A percentile compares a stretch with the other conserved stretches of the same genome.
Conservation (phyloP, 331 rosid genomes). For the Phaseolus coccineus region DNA sequence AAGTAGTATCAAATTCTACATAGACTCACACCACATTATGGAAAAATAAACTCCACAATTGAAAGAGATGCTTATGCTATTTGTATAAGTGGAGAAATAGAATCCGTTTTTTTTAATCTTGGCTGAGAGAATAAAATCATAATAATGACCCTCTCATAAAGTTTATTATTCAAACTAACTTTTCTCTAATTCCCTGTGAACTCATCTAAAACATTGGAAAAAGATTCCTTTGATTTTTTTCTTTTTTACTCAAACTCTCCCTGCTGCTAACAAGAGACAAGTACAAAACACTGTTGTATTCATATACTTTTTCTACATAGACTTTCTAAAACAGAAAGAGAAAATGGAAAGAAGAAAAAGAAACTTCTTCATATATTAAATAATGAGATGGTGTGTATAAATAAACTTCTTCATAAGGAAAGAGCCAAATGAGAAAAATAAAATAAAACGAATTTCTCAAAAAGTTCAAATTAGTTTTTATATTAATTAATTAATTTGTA, state of each 20-base stretch:
- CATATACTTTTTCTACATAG: background rate
- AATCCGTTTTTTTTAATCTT: slow-evolving; percentile 1
- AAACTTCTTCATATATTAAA: background rate
- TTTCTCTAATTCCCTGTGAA: slow-evolving; percentile 16
- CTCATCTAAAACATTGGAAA: background rate
- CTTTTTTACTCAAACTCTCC: background rate
- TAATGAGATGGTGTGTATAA: too few relatives aligned
- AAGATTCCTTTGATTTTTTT: background rate
- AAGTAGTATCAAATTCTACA: background rate
- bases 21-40: background rate
- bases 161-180: background rate
- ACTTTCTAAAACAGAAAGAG: background rate
- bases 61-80: background rate
- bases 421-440: too few relatives aligned
- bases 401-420: too few relatives aligned
- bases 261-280: background rate
- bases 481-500: too few relatives aligned
- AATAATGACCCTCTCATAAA: slow-evolving; percentile 19
- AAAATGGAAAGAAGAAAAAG: background rate
- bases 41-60: background rate
- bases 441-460: too few relatives aligned
- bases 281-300: background rate
- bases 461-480: too few relatives aligned
- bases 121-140: slow-evolving; percentile 10
- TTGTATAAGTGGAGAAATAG: slow-evolving; percentile 18